Base-by-base conservation (phyloP, 2,329 filamentous ascomycete species). In the Penicillium brevicompactum region DNA sequence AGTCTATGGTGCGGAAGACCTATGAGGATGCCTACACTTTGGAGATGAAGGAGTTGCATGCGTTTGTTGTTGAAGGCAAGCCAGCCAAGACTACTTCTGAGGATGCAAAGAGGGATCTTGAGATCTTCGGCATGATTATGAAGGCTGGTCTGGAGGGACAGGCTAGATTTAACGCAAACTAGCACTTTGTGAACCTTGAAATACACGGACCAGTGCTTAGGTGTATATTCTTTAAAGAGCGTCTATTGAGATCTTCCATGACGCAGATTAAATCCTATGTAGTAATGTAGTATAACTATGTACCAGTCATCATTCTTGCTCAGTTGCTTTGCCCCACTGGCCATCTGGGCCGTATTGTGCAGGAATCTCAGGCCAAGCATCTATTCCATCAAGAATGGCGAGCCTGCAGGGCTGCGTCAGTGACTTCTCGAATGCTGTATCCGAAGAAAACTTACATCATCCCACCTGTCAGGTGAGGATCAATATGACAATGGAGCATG, bases 1-100 rank as follows among this genome's bases (percentile, higher is more conserved):
- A 78, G 59, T 67, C 70, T 1, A 67, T 53, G 1, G 65, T 82
- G 3, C 65, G 76, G 30, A 74, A 70, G 34, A 79, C 78, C 0
- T 85, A 81, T 38, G 70, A 80, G 59, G 78, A 80, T 63, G 70
- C 77, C 3, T 80, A 76, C 57, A 78, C 76, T 7, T 55, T 70
- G 5, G 76, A 80, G 62, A 60, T 80, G 57, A 69, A 71, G 61
- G 74, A 76, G 56, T 51, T 78, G 31, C 70, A 76, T 56, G 69
- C 68, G 8, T 69, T 68, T 42, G 58, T 75, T n/a, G 70, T 70
- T 8, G 55, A 77, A 18, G 72, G 71, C 5, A 76, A 74, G 60
- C 41, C 61, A 4, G 61, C 71, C 27, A 80, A 80, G 62, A 79
- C 77, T 2, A 75, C 68, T 8, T 67, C 70, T 0, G 56, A 64